Base-by-base conservation (phyloP, 192 early-diverging fungal species). In the Podila minutissima region DNA sequence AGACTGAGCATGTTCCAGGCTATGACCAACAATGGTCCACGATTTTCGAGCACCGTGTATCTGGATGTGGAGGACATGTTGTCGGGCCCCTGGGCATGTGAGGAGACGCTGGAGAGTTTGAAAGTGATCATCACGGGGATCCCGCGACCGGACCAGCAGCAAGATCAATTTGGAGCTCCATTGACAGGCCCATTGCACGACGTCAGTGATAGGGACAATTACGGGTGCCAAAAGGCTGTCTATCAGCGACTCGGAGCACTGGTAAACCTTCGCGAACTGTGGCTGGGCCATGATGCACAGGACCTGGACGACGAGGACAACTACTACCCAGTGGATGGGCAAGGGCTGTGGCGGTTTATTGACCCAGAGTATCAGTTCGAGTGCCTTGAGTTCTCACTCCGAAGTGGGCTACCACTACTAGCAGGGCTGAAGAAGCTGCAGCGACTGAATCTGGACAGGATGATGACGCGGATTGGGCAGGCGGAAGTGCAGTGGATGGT, bases 301-400 rank as follows among this genome's bases (percentile, higher is more conserved):
- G 76, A 79, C n/a, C 55, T 79, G 46, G 76, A 79, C 15, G 76
- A 79, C 60, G 76, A 79, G 32, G 70, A 72, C 19, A 79, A 79
- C 33, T 79, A 79, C 58, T 51, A 72, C 26, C 35, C 60, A 15
- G 62, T 65, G 33, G 74, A 69, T 4, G 26, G 64, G n/a, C 59
- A 72, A 17, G 76, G 76, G 0, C 70, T 66, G 26, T 79, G 69
- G 65, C 31, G 35, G 53, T 79, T 53, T 51, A 79, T 79, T 59
- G 76, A 79, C 37, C 76, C 76, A 0, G 76, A 79, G 9, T 66
- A 67, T 10, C 76, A 79, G 66, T 71, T 72, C 63, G 70, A 71
- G 31, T 79, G 76, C 46, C 66, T 79, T 24, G 70, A 79, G 46
- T 79, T 79, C 46, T 79, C 76, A 41, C 24, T 79, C 0, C 61